phyloP scores from a whole-genome alignment of 2,329 filamentous ascomycete genomes.

The Cordyceps farinosa region DNA sequence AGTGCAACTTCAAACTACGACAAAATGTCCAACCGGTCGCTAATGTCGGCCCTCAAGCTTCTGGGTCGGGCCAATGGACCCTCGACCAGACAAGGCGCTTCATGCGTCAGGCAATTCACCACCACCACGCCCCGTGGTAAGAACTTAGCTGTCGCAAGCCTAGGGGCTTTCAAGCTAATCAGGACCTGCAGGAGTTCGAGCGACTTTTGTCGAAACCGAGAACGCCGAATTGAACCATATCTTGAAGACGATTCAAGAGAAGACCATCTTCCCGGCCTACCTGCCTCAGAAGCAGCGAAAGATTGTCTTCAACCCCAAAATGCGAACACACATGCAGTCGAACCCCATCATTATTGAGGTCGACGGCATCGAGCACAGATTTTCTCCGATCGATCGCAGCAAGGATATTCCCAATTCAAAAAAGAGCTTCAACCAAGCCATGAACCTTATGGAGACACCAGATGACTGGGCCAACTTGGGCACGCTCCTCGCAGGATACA shows the following conservation, averaged over 20 bases:
- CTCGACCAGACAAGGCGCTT: not conserved
- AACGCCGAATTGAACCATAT: slow-evolving; percentile 50
- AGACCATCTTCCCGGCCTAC: slow-evolving; percentile 60
- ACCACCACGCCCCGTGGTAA: slow-evolving; percentile 12
- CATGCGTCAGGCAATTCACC: slow-evolving; percentile 11
- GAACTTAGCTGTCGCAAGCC: not conserved
- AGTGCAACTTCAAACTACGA: not conserved
- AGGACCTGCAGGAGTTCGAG: slow-evolving; percentile 29
- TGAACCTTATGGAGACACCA: slow-evolving; percentile 44
- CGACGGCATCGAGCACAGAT: slow-evolving; percentile 52
- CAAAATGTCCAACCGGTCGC: slow-evolving; percentile 14
- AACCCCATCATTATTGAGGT: slow-evolving; percentile 58
- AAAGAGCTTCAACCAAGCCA: slow-evolving; percentile 34
- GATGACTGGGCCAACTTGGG: slow-evolving; percentile 52
- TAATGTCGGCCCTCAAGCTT: slow-evolving; percentile 6
- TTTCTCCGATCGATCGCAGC: slow-evolving; percentile 44
- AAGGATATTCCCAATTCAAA: slow-evolving; percentile 42
- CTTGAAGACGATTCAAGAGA: slow-evolving; percentile 52
- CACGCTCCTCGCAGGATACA: slow-evolving; percentile 49
- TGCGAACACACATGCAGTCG: slow-evolving; percentile 45
- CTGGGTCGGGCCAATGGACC: slow-evolving; percentile 2
- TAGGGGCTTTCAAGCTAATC: slow-evolving; percentile 18
- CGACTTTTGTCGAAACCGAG: slow-evolving; percentile 49
- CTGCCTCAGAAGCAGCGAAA: slow-evolving; percentile 51
- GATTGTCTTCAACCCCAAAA: slow-evolving; percentile 47